A percentile compares a stretch with the other conserved stretches of the same genome.
Evolutionary conservation across 208 protist genomes (phyloP).

Genomic region (Acanthamoeba culbertsoni): DNA sequence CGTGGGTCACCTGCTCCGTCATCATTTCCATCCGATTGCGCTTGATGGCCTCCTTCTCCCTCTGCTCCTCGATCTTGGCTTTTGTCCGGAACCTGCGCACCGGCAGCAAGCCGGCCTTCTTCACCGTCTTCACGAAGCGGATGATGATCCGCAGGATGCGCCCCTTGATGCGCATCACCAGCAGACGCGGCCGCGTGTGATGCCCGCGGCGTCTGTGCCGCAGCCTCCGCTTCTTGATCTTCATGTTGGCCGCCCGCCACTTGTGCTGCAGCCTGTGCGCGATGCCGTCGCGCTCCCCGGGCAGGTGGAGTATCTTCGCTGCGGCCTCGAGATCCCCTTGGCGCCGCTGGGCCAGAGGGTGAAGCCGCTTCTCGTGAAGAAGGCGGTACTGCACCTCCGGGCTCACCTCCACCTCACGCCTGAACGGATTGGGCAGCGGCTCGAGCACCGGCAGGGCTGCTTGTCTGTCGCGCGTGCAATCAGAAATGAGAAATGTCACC

Average conservation of each 20-base stretch:
- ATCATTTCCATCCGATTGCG: constrained; percentile 18
- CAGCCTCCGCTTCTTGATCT: not conserved
- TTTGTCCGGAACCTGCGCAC: not conserved
- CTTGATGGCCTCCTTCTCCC: constrained; percentile 1
- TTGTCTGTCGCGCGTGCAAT: not conserved
- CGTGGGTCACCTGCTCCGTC: not conserved
- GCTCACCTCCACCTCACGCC: not conserved
- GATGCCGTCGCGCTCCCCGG: not conserved
- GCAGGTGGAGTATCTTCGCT: not conserved
- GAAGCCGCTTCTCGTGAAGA: not conserved
- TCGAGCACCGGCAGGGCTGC: not conserved
- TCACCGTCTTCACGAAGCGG: not conserved
- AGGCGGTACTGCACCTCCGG: not conserved
- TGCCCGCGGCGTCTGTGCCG: not conserved
- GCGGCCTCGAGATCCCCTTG: not conserved
- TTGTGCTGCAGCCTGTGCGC: not conserved
- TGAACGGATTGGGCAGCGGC: not conserved
- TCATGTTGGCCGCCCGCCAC: no score
- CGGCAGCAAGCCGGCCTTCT: not conserved
- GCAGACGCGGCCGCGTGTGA: not conserved
- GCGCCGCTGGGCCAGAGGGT: not conserved
- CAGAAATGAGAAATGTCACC: not conserved
- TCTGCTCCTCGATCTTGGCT: constrained; percentile 4
- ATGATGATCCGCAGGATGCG: not conserved
- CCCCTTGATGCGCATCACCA: not conserved